Evolutionary conservation across 495 filamentous ascomycete genomes (phyloP), one percentile per base, ranked within the genome.

Genomic region (Xylaria intraflava): DNA sequence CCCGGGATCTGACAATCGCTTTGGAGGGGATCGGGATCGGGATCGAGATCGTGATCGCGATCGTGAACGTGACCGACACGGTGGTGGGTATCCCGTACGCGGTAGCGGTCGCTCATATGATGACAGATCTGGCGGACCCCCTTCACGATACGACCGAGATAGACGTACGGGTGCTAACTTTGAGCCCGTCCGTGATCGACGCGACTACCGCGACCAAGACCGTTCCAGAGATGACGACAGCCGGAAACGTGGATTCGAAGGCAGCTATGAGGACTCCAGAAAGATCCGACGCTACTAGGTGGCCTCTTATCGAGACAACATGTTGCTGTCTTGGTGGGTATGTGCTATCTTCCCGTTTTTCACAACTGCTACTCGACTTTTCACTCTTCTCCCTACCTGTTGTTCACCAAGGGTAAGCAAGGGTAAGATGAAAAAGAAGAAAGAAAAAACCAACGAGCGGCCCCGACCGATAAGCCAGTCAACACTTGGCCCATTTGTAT

Each of bases 201-300:
- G 73, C 67, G 61, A 78, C 33, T 51, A 64, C 47, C 60, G 66
- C 35, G 66, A 69, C 59, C 58, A 50, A 47, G 67, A 69, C 42
- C 61, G 73, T 64, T 50, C 69, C 63, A 55, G 74, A 71, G 67
- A 77, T 64, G 75, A 85, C 61, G 83, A 83, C 56, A 80, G 76
- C 57, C 73, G 83, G 40, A 81, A 79, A 61, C 78, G 82, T 57
- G 73, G 76, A 26, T 82, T 77, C 61, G 86, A 89, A 56, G 82
- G 81, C 51, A 78, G 80, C 56, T 83, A 89, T 65, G 87, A 92
- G 60, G 88, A 93, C 67, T 82, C 86, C 33, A 81, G 89, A 51
- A 86, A 83, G 65, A 79, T 88, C 62, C 81, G 87, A 68, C 84
- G 88, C 62, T 90, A 91, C 74, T 90, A 65, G 69, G 53, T 61